Base-by-base conservation (phyloP, 257 asterid genomes). In the Fraxinus quadrangulata region DNA sequence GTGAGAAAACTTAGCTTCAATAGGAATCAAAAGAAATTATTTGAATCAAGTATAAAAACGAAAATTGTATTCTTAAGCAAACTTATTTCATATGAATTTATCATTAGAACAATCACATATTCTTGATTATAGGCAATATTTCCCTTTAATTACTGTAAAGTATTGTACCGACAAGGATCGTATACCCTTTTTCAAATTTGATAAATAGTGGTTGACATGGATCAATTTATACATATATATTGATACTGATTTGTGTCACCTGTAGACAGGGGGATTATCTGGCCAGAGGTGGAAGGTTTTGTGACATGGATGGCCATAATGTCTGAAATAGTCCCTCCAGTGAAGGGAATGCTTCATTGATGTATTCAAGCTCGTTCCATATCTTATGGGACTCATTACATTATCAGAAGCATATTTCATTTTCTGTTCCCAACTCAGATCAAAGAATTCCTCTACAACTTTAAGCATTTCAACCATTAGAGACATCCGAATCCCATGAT, bases 311-410 rank as follows among this genome's bases (percentile, higher is more conserved):
- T 84, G 86, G 5, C 88, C 92, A 77, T 84, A 88, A 74, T 87
- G 93, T 71, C 93, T 87, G 71, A 88, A 79, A 40, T 54, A 90
- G 73, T 90, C 93, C 74, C 96, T 90, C 96, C 96, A 90, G 63
- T 87, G 87, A 56, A 81, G 88, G 16, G 28, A 1, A 65, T 85
- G 88, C 31, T 76, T 81, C 71, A 72, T 79, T 0, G 86, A 75
- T 0, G 93, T 81, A 78, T 86, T 88, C 84, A 90, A 83, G 68
- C 93, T 90, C 23, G 93, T 90, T 65, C 96, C 93, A 54, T 87
- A 87, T 67, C 96, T 81, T 1, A 87, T 71, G 0, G 87, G 85
- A 10, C 83, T 84, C 93, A 90, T 74, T n/a, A 88, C 96, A 80
- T 90, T 85, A 0, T 88, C 90, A 0, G 90, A 87, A 31, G 16